Evolutionary conservation across 257 asterid species (phyloP), one percentile per base, ranked within the genome.

Genomic region (Salvia hispanica): DNA sequence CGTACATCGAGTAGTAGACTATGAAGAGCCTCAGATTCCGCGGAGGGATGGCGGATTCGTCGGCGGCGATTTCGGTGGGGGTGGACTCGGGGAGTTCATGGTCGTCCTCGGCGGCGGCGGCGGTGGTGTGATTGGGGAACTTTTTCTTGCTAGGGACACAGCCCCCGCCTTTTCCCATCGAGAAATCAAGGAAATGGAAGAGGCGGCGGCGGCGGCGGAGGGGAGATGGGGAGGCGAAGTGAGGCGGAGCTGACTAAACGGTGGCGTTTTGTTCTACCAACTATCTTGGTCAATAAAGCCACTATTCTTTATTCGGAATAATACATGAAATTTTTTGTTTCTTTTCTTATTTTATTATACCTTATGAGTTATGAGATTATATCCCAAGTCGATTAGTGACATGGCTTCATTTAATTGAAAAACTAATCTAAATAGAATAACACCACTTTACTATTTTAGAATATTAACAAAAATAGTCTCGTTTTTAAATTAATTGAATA

Each of bases 141-240:
- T 76, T 86, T 25, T 76, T 79, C 90, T 85, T 88, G 92, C 95
- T 90, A 13, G 98, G 96, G 40, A 88, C 88, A 52, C 98, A 92
- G 54, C 98, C 96, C 21, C 92, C 97, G 9, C 96, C 98, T 81
- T 92, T 92, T 5, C 95, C 97, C 98, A 88, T 92, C 54, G 46
- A 64, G 44, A 62, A 43, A 44, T 9, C 8, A 59, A 16, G 64
- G 7, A 40, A 56, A 14, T 62, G 66, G 70, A 48, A 7, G 62
- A 7, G 52, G 66, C 57, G 61, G 74, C 70, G 58, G 74, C 70
- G 58, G 61, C 50, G 45, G 72, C 14, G 47, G 31, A 0, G 21
- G 31, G 6, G 39, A 46, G 54, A 14, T 21, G 55, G 15, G 34
- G 25, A n/a, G n/a, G 65, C 59, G 31, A 62, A 39, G 77, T 25